Conservation (phyloP, 257 asterid species). For the Nemophila menziesii region DNA sequence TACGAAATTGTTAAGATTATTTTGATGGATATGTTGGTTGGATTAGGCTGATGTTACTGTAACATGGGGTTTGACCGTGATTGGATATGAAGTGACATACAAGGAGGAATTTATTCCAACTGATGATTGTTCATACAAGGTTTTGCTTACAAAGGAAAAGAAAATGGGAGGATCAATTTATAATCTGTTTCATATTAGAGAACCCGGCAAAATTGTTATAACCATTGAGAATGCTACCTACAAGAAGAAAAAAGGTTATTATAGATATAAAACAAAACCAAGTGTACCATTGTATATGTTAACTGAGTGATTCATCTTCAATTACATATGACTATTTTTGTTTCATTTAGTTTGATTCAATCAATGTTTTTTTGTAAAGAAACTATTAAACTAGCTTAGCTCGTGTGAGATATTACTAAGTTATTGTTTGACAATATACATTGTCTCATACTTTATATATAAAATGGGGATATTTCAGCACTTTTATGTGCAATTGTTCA, state of each 20-base stretch:
- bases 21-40: too few species aligned
- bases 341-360: too few species aligned
- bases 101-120: constrained; percentile 71
- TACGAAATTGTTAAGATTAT: neutral
- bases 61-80: constrained; percentile 65
- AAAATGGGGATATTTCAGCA: too few species aligned
- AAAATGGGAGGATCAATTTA: constrained; percentile 35
- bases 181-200: constrained; percentile 64
- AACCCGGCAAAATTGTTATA: constrained; percentile 60
- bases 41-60: constrained; percentile 45
- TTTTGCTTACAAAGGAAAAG: constrained; percentile 59
- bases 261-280: constrained; percentile 54
- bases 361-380: neutral
- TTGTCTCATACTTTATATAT: too few species aligned
- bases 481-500: too few species aligned
- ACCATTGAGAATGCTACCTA: constrained; percentile 41
- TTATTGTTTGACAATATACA: too few species aligned
- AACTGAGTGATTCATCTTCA: constrained; percentile 11
- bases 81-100: constrained; percentile 57
- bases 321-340: neutral
- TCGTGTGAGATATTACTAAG: too few species aligned
- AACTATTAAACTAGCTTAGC: too few species aligned
- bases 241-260: constrained; percentile 56
- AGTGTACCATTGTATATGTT: constrained; percentile 41
- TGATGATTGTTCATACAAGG: constrained; percentile 71